Conservation (phyloP, 176 grass and related monocot genomes). For the Oryza officinalis region DNA sequence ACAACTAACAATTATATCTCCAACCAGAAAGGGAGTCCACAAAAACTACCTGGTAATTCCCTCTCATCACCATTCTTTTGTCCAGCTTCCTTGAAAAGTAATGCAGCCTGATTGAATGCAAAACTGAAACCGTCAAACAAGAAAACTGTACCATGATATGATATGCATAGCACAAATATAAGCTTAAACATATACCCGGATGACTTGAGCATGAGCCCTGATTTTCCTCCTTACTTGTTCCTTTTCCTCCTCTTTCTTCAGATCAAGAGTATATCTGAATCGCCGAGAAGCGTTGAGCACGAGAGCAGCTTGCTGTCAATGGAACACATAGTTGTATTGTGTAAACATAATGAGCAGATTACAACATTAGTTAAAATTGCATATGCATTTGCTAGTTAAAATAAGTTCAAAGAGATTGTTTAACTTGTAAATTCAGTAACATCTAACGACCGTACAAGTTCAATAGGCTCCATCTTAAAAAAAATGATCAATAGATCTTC, state of each 20-base stretch:
- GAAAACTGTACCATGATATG: constrained; percentile 2
- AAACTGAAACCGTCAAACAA: constrained; percentile 33
- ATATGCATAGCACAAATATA: constrained; percentile 29
- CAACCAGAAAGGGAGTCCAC: neutral
- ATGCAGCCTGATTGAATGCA: constrained; percentile 69
- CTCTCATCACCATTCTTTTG: constrained; percentile 29
- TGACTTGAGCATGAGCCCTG: constrained; percentile 96
- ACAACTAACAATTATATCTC: neutral
- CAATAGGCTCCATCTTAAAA: neutral
- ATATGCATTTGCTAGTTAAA: constrained; percentile 18
- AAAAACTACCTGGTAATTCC: constrained; percentile 58
- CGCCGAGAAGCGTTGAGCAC: constrained; percentile 93
- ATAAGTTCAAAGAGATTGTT: neutral
- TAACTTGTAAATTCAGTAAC: constrained; percentile 25
- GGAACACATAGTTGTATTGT: constrained; percentile 11
- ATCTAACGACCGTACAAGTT: neutral
- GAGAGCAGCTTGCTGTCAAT: constrained; percentile 85
- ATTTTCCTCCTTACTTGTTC: constrained; percentile 86
- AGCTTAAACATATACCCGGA: constrained; percentile 60
- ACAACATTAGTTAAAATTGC: constrained; percentile 9
- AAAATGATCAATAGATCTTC: neutral
- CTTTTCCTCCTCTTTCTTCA: constrained; percentile 89
- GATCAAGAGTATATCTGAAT: constrained; percentile 96
- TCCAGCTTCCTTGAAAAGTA: constrained; percentile 94
- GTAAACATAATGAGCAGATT: constrained; percentile 33